Evolutionary conservation across 2,329 filamentous ascomycete genomes (phyloP), one percentile per base, ranked within the genome.

Genomic region (Fusarium fujikuroi): DNA sequence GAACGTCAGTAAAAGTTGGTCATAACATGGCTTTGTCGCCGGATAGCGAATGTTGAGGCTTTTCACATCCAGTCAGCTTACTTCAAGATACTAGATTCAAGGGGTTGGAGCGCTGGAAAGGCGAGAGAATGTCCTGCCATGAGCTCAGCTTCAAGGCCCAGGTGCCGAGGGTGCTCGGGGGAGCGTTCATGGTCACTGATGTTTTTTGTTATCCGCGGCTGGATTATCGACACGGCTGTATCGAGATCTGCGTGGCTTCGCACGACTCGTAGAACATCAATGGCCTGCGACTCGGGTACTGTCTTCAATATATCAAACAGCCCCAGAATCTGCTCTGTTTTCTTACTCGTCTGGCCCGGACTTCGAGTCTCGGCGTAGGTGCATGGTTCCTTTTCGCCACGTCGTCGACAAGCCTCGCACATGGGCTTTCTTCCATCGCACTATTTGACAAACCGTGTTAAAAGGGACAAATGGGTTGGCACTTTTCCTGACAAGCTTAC

Each of bases 71-170:
- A 47, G 25, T 9, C 34, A 30, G 40, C 62, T 61, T 23, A 70
- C 60, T 63, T 72, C 14, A 73, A 14, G 15, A 69, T 62, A 16
- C 8, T 54, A 10, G 64, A 60, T 32, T 72, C 70, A 19, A 47
- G 25, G 9, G 61, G 28, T 19, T 49, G 66, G 2, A 73, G 52
- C 19, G 60, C 40, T 9, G 70, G 70, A 36, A 73, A 73, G 3
- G 61, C 37, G 32, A 73, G 40, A 25, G 61, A 50, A 42, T 70
- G 60, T n/a, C 60, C 66, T 47, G 70, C 57, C 69, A 73, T 63
- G 25, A 73, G 70, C 34, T 73, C 70, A 19, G 53, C 62, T 50
- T 73, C 69, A 8, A 73, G 66, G 2, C 61, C 44, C 19, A 39
- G 18, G 30, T 70, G 54, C 19, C 54, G 52, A 14, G 58, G 60